These are phyloP conservation scores for Leccinum subgranulosum DNA, from an alignment of 768 basidiomycete genomes.

Conservation along the genomic window DNA sequence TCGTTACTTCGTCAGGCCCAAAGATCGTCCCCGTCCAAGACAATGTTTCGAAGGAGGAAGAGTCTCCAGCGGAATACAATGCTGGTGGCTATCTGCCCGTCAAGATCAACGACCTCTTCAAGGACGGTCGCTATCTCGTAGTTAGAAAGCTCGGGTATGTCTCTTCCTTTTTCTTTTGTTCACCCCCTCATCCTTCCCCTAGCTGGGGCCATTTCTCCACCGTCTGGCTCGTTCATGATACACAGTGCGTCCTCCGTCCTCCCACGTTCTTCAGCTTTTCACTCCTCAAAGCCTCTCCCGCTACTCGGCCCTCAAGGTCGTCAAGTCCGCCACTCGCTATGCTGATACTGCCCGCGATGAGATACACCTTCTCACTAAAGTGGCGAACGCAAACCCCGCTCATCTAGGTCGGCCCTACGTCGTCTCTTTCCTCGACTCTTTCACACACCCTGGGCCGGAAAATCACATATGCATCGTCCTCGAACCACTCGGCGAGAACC, in stretches of 20 bases:
- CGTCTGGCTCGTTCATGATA: conserved; percentile 86
- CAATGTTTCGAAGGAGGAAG: conserved; percentile 68
- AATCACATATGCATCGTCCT: conserved; percentile 91
- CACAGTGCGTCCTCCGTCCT: conserved; percentile 48
- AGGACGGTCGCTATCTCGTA: conserved; percentile 78
- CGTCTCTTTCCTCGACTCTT: conserved; percentile 89
- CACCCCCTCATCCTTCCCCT: conserved; percentile 12
- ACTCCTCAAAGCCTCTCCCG: conserved; percentile 49
- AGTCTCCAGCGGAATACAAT: conserved; percentile 82
- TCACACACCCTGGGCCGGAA: conserved; percentile 72
- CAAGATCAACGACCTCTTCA: conserved; percentile 81
- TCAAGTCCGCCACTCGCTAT: conserved; percentile 93
- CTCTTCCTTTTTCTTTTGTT: background rate
- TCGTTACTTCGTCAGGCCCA: conserved; percentile 60
- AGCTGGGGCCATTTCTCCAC: conserved; percentile 97
- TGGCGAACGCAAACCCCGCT: conserved; percentile 63
- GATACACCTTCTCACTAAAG: conserved; percentile 84
- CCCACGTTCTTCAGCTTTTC: conserved; percentile 11
- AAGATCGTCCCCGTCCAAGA: conserved; percentile 72
- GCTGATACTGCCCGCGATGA: conserved; percentile 97
- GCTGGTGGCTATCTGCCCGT: conserved; percentile 78
- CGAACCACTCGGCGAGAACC: conserved; percentile 78
- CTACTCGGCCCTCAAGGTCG: conserved; percentile 91
- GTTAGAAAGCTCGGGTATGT: conserved; percentile 85
- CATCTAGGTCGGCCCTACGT: conserved; percentile 81